A percentile compares a stretch with the other conserved stretches of the same genome.
phyloP scores from a whole-genome alignment of 2,329 filamentous ascomycete genomes.

The Didymella exigua region DNA sequence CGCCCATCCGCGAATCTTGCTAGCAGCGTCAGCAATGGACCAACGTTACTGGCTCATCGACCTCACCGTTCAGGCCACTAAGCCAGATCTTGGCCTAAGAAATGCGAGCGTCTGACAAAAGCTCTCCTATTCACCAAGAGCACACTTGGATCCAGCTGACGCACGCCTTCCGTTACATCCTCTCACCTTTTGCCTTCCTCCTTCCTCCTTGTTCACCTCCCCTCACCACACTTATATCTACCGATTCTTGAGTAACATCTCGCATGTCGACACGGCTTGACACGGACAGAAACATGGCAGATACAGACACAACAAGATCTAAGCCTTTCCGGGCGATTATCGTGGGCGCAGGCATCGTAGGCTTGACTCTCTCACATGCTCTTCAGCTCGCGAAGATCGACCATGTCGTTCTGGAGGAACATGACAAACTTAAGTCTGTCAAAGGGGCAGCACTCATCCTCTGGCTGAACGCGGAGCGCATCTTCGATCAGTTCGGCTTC shows the following conservation, averaged over 20 bases:
- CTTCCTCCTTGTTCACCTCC: neutral
- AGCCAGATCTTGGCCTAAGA: neutral
- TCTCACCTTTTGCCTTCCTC: neutral
- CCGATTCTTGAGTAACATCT: neutral
- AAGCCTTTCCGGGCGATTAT: conserved; percentile 26
- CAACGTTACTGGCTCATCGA: neutral
- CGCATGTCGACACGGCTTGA: neutral
- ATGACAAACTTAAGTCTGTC: conserved; percentile 24
- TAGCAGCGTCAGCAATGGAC: neutral
- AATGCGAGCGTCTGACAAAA: neutral
- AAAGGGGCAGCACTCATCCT: conserved; percentile 30
- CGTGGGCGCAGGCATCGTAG: conserved; percentile 28
- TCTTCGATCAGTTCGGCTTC: conserved; percentile 35
- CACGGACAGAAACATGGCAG: conserved; percentile 1
- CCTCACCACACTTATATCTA: neutral
- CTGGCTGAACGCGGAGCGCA: conserved; percentile 25
- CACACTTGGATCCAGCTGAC: neutral
- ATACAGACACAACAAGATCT: neutral
- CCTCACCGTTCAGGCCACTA: neutral
- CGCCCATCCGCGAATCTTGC: neutral
- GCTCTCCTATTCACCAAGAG: neutral
- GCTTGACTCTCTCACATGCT: conserved; percentile 27
- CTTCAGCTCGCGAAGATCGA: conserved; percentile 30
- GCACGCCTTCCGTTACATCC: neutral
- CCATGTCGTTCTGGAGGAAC: conserved; percentile 33